Conservation (phyloP, 805 yeast genomes). For the Candida ulmi region DNA sequence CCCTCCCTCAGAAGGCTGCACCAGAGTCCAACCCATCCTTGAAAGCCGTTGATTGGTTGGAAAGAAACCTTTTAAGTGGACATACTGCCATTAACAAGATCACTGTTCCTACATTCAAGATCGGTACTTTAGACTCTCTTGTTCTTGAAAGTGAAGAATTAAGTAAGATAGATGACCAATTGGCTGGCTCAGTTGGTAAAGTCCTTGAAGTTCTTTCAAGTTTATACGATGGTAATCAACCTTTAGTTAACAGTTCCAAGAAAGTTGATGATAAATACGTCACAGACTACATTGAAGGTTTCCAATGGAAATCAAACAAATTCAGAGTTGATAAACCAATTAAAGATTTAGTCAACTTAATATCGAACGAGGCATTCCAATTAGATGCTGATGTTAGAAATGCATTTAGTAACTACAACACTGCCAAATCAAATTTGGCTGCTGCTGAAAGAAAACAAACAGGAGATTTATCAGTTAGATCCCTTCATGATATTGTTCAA, state of each 20-base stretch:
- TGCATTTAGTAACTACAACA: conserved; percentile 69
- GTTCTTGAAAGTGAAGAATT: conserved; percentile 90
- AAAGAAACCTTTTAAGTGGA: conserved; percentile 50
- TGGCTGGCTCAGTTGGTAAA: conserved; percentile 63
- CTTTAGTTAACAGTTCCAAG: conserved; percentile 42
- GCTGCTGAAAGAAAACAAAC: conserved; percentile 91
- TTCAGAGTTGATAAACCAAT: conserved; percentile 82
- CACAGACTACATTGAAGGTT: conserved; percentile 62
- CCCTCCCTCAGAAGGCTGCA: conserved; percentile 47
- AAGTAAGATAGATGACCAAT: conserved; percentile 73
- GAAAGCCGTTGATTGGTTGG: conserved; percentile 45
- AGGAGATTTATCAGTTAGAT: conserved; percentile 88
- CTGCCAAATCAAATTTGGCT: conserved; percentile 75
- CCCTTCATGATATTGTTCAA: conserved; percentile 82
- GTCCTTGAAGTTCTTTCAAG: conserved; percentile 65
- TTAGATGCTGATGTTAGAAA: conserved; percentile 80
- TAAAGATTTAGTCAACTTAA: conserved; percentile 61
- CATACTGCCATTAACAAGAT: conserved; percentile 51
- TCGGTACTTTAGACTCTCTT: conserved; percentile 89
- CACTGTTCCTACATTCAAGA: conserved; percentile 78
- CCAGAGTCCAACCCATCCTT: conserved; percentile 45
- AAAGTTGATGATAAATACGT: conserved; percentile 49
- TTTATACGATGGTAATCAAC: conserved; percentile 36
- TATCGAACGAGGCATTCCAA: conserved; percentile 72
- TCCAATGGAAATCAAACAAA: conserved; percentile 85